Evolutionary conservation across 2,329 filamentous ascomycete genomes (phyloP), one percentile per base, ranked within the genome.

Genomic region (Mycocentrospora acerina): DNA sequence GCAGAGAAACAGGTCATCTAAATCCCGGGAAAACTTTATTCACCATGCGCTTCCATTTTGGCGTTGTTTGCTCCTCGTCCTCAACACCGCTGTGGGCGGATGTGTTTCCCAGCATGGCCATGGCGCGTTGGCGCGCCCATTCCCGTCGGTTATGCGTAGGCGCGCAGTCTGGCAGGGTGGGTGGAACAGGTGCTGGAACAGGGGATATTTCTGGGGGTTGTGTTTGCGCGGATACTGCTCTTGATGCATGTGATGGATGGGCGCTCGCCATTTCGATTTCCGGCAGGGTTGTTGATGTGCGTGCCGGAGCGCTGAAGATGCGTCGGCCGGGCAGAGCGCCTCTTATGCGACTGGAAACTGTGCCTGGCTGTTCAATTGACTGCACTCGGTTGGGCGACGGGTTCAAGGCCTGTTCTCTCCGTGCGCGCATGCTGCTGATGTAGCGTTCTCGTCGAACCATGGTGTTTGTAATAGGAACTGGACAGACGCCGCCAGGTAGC

Each of bases 371-470:
- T 22, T 22, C 9, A 22, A 9, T 22, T 22, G 19, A 9, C 9
- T 22, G 19, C 9, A 5, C 19, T 5, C 19, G 5, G 9, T 22
- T 9, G 5, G 19, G 19, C 19, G 5, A 9, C 9, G 19, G 19
- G 9, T 22, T 22, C 31, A 22, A 33, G 31, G 44, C 15, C 32
- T 35, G 27, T 42, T 47, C 14, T 35, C 48, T 52, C 11, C 76
- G 73, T 37, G 80, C 76, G 30, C 83, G 74, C 32, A 86, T 65
- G 24, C 77, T 74, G 18, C 85, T 73, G 10, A 89, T 71, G 16
- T 85, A 79, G 12, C 86, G 77, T 67, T 95, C 90, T 26, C 87
- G 80, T 14, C 87, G 82, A 5, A 94, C 90, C 86, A 95, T 95
- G 12, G 79, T 77, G 54, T 95, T 93, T 4, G 89, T 94, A 18